Base-by-base conservation (phyloP, 2,329 filamentous ascomycete species). In the Clarireedia sp. region DNA sequence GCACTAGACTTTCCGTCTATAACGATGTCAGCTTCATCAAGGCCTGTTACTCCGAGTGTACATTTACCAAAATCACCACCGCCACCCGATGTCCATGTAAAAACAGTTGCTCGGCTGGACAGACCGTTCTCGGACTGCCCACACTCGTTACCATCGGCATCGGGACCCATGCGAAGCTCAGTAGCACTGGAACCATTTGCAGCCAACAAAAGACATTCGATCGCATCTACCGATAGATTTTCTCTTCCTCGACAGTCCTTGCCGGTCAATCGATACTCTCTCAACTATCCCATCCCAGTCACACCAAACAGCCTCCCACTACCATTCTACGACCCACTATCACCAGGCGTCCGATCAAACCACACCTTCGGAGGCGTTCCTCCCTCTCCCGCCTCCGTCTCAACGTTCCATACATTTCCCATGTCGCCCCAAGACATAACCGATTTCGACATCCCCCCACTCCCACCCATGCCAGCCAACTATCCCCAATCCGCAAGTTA, bases 331-430 rank as follows among this genome's bases (percentile, higher is more conserved):
- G 14, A 17, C n/a, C 40, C 45, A 16, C 14, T 54, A 21, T 44
- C 38, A 0, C 48, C 54, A 16, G 36, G 48, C 3, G 40, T 48
- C 2, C 40, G 48, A 40, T 52, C 54, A 3, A 46, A 45, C 21
- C 54, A 51, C n/a, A 51, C 48, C 21, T 51, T 55, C 14, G 48
- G 54, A 9, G 17, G 17, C 23, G 23, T 37, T 51, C 54, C 41
- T 33, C 29, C 17, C 5, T 37, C 29, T 36, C 48, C 19, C 54
- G 17, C 54, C 14, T 51, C 54, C 19, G 9, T 45, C 19, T 51
- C 40, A 17, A 51, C 48, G 5, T 51, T 51, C 21, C 48, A 44
- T 17, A 55, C 19, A 14, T 46, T 52, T 21, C 48, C 54, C n/a
- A 40, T 23, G 8, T 45, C 54, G 1, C 53, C 48, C 4, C n/a